phyloP scores from a whole-genome alignment of 2,329 filamentous ascomycete species.

The Leptographium lundbergii region DNA sequence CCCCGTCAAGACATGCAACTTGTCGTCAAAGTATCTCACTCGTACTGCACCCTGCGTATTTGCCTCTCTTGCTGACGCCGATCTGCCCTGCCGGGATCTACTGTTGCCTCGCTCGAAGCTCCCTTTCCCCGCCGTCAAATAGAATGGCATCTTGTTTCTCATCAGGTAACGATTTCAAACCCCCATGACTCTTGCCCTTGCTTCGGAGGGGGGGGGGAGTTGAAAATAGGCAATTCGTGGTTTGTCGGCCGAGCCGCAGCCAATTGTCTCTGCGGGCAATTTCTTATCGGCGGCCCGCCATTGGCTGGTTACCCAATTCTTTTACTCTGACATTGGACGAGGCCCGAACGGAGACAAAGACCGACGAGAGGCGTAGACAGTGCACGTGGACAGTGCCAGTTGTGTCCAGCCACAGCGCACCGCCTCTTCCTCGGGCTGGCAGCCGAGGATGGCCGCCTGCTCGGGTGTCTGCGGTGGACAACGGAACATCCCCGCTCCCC shows the following conservation, averaged over 20 bases:
- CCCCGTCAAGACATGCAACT: background rate
- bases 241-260: background rate
- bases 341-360: background rate
- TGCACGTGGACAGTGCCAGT: background rate
- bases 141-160: background rate
- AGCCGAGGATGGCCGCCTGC: background rate
- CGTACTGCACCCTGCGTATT: background rate
- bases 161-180: conserved; percentile 10
- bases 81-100: background rate
- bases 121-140: conserved; percentile 4
- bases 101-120: background rate
- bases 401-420: background rate
- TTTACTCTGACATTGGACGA: conserved; percentile 8
- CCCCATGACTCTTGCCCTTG: conserved; percentile 5
- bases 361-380: background rate
- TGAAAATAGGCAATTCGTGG: background rate
- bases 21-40: background rate
- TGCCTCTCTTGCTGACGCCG: background rate
- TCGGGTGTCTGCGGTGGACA: too few relatives aligned
- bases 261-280: conserved; percentile 4
- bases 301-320: conserved; percentile 10
- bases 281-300: conserved; percentile 8
- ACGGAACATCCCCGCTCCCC: background rate
- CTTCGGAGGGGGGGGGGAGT: background rate
- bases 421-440: background rate